These are phyloP conservation scores for Ambrosia trifida DNA, from an alignment of 129 eudicot species.

Conservation along the genomic window DNA sequence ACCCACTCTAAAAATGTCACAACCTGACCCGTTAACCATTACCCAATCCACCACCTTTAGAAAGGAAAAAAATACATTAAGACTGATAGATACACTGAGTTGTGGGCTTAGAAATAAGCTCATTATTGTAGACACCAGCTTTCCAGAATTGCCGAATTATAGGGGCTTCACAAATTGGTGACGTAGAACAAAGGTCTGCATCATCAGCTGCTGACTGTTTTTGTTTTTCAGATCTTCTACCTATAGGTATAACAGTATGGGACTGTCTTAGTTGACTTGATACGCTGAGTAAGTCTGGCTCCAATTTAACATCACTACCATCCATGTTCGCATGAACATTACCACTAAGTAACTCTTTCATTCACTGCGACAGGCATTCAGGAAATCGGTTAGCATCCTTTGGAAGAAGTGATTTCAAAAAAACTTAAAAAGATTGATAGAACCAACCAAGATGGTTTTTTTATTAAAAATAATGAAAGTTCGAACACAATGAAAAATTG, in stretches of 20 bases:
- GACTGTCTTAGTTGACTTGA: slow-evolving; percentile 30
- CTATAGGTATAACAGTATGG: slow-evolving; percentile 9
- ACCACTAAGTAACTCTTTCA: slow-evolving; percentile 22
- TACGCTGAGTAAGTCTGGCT: slow-evolving; percentile 21
- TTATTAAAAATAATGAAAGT: neutral
- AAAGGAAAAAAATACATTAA: neutral
- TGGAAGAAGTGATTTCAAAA: neutral
- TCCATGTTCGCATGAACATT: slow-evolving; percentile 40
- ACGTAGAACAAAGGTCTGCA: slow-evolving; percentile 47
- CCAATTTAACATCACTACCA: slow-evolving; percentile 40
- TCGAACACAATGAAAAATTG: neutral
- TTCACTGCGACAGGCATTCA: slow-evolving; percentile 25
- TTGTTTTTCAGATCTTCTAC: slow-evolving; percentile 38
- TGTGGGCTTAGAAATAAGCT: slow-evolving; percentile 38
- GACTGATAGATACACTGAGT: slow-evolving; percentile 41
- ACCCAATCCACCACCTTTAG: slow-evolving; percentile 9
- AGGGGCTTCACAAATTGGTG: slow-evolving; percentile 68
- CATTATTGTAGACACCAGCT: slow-evolving; percentile 69
- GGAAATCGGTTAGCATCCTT: slow-evolving; percentile 13
- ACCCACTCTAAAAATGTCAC: neutral
- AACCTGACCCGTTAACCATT: neutral
- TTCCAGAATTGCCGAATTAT: slow-evolving; percentile 88
- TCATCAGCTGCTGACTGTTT: slow-evolving; percentile 44
- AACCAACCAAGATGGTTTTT: neutral
- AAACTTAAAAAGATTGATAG: neutral